Percentiles rank a stretch among this genome's conserved stretches.
These are phyloP conservation scores for Fusarium temperatum DNA, from an alignment of 2,329 filamentous ascomycete genomes.

Conservation along the genomic window DNA sequence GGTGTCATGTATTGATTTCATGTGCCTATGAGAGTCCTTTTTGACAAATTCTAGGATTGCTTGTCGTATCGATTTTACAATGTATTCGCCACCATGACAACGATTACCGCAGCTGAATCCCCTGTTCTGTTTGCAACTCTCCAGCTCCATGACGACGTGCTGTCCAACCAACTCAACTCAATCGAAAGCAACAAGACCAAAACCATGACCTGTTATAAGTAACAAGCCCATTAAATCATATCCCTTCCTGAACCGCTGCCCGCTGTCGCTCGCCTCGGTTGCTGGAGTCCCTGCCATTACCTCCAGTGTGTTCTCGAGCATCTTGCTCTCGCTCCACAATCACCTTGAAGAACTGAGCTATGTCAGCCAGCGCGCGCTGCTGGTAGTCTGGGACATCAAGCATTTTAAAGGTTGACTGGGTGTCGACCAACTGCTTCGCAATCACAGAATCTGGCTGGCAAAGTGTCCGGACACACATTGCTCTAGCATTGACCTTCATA, in stretches of 20 bases:
- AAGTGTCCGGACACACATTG: constrained; percentile 63
- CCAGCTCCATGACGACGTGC: not conserved
- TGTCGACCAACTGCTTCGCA: constrained; percentile 65
- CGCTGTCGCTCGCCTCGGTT: constrained; percentile 11
- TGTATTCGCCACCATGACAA: not conserved
- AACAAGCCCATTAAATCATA: not conserved
- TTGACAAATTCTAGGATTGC: not conserved
- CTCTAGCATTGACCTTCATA: constrained; percentile 62
- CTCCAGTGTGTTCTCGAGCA: constrained; percentile 36
- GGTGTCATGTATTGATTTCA: not conserved
- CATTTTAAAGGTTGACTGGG: constrained; percentile 60
- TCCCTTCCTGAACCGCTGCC: not conserved
- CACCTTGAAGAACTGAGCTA: constrained; percentile 63
- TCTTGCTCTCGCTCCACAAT: constrained; percentile 58
- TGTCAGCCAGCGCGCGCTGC: constrained; percentile 59
- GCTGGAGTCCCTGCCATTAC: constrained; percentile 11
- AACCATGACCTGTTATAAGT: not conserved
- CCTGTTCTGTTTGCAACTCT: not conserved
- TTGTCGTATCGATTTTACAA: not conserved
- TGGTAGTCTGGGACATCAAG: constrained; percentile 55
- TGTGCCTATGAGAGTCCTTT: not conserved
- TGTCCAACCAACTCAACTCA: not conserved
- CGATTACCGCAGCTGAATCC: not conserved
- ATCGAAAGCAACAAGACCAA: not conserved
- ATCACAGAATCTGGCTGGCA: constrained; percentile 67